Conservation (phyloP, 257 asterid species). For the Catharanthus roseus region DNA sequence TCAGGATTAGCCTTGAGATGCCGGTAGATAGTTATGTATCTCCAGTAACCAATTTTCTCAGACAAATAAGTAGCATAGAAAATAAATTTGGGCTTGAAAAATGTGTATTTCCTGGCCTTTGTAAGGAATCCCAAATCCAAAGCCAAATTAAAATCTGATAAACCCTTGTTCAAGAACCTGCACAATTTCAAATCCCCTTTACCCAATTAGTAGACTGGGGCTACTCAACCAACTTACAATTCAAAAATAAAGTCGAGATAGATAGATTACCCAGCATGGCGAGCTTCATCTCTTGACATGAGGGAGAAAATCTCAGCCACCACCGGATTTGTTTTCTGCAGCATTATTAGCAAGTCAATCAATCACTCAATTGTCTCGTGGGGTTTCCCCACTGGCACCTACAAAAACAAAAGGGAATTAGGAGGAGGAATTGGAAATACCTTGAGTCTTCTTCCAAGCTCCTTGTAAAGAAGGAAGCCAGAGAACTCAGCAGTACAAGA, state of each 20-base stretch:
- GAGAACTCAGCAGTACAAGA: constrained; percentile 98
- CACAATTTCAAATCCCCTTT: constrained; percentile 11
- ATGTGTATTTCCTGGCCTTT: constrained; percentile 94
- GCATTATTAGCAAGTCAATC: not conserved
- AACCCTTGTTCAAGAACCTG: constrained; percentile 89
- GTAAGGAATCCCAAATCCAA: constrained; percentile 94
- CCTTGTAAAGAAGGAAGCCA: constrained; percentile 83
- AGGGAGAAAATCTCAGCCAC: constrained; percentile 97
- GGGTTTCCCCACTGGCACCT: no score
- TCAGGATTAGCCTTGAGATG: constrained; percentile 92
- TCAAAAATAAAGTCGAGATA: no score
- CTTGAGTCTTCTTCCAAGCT: constrained; percentile 94
- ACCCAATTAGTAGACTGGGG: no score
- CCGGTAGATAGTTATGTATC: constrained; percentile 93
- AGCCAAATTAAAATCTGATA: constrained; percentile 88
- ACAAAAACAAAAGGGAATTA: no score
- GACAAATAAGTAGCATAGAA: constrained; percentile 43
- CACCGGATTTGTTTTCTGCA: constrained; percentile 91
- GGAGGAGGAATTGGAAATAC: constrained; percentile 12
- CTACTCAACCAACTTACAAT: no score
- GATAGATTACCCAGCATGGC: constrained; percentile 72
- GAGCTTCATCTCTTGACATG: constrained; percentile 95
- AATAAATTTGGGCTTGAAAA: constrained; percentile 98
- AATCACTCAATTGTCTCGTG: no score
- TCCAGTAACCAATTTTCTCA: constrained; percentile 96